Conservation (phyloP, 306 rosid species). For the Rubus idaeus region DNA sequence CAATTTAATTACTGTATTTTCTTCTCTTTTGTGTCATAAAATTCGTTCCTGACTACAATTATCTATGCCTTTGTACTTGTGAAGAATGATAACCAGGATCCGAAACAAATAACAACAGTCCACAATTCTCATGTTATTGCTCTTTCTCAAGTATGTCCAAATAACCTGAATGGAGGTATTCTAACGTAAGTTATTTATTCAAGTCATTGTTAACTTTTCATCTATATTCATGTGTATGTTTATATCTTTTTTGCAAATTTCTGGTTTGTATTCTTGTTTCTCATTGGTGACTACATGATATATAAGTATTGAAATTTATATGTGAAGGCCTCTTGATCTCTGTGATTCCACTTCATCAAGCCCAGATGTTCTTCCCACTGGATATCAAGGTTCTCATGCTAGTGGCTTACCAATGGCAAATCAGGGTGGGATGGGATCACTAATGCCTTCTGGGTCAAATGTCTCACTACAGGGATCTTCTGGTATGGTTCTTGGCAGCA, state of each 20-base stretch:
- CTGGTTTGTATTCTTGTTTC: constrained; percentile 6
- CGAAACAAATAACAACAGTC: constrained; percentile 54
- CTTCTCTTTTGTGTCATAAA: background rate
- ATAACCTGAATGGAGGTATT: constrained; percentile 66
- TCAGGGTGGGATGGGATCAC: constrained; percentile 61
- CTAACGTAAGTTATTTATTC: constrained; percentile 65
- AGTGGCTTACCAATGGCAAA: constrained; percentile 66
- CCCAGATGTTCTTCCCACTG: constrained; percentile 58
- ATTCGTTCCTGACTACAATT: constrained; percentile 26
- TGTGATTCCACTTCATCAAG: constrained; percentile 69
- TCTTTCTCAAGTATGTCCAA: constrained; percentile 69
- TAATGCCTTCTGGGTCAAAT: constrained; percentile 67
- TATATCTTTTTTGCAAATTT: constrained; percentile 15
- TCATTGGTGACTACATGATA: constrained; percentile 9
- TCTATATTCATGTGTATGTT: constrained; percentile 12
- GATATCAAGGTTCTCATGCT: constrained; percentile 75
- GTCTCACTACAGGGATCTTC: constrained; percentile 74
- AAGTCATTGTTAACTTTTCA: background rate
- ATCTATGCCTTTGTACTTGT: constrained; percentile 29
- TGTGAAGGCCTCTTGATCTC: constrained; percentile 93
- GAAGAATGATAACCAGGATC: constrained; percentile 76
- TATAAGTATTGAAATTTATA: constrained; percentile 32
- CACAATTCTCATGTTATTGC: constrained; percentile 74
- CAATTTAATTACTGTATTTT: background rate
- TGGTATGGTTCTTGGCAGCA: constrained; percentile 61